Percentiles rank a stretch among this genome's conserved stretches.
phyloP scores from a whole-genome alignment of 148 eudicot genomes.

The Cornus florida region DNA sequence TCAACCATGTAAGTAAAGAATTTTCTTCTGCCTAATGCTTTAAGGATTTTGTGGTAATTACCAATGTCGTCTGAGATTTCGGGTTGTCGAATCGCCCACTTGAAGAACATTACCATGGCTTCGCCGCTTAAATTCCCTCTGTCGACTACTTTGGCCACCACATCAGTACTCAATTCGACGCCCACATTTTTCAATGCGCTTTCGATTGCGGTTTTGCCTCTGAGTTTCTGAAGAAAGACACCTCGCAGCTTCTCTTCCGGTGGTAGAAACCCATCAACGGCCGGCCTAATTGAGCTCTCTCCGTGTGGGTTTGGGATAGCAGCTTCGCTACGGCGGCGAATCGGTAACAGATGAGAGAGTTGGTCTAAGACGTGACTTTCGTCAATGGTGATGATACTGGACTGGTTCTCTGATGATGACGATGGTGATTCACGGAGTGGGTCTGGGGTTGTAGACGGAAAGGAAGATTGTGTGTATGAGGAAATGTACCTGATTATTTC shows the following conservation, averaged over 20 bases:
- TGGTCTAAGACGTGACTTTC: slow-evolving; percentile 54
- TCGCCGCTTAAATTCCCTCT: slow-evolving; percentile 65
- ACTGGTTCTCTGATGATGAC: neutral
- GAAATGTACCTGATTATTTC: neutral
- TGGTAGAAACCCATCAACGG: slow-evolving; percentile 49
- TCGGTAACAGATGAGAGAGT: slow-evolving; percentile 57
- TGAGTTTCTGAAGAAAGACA: slow-evolving; percentile 73
- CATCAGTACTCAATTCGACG: slow-evolving; percentile 39
- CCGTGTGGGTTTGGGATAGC: slow-evolving; percentile 4
- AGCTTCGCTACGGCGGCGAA: slow-evolving; percentile 21
- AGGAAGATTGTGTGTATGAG: neutral
- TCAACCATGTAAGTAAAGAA: slow-evolving; percentile 55
- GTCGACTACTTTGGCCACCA: slow-evolving; percentile 64
- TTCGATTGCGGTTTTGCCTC: slow-evolving; percentile 48
- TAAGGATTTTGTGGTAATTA: slow-evolving; percentile 57
- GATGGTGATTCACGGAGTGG: neutral
- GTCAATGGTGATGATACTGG: neutral
- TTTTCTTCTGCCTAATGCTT: slow-evolving; percentile 83
- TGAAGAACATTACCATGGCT: slow-evolving; percentile 65
- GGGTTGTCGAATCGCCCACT: slow-evolving; percentile 65
- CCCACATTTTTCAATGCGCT: slow-evolving; percentile 40
- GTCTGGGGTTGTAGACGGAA: slow-evolving; percentile 18
- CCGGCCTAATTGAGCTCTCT: slow-evolving; percentile 13
- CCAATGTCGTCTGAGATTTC: slow-evolving; percentile 29
- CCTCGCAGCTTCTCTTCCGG: slow-evolving; percentile 83